These are phyloP conservation scores for Coniochaeta hoffmannii DNA, from an alignment of 2,329 filamentous ascomycete species.

Conservation along the genomic window DNA sequence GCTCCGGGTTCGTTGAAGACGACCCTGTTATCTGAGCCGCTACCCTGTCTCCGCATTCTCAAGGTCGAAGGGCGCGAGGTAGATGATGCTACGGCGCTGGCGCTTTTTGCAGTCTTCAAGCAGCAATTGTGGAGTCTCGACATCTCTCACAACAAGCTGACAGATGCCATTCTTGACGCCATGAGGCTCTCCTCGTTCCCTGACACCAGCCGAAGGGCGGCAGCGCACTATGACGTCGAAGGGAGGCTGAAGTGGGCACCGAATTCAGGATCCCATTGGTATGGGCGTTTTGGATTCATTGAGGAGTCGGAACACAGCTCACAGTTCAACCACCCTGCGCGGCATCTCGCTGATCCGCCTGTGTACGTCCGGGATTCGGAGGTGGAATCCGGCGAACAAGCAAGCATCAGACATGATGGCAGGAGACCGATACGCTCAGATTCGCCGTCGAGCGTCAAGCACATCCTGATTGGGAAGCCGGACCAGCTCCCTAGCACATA, in stretches of 20 bases:
- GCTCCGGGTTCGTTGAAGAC: constrained; percentile 35
- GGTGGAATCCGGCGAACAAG: constrained; percentile 6
- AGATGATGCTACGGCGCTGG: constrained; percentile 27
- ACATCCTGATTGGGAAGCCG: constrained; percentile 16
- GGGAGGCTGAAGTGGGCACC: constrained; percentile 29
- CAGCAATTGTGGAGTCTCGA: constrained; percentile 50
- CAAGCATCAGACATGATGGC: constrained; percentile 26
- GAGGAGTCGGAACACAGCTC: constrained; percentile 39
- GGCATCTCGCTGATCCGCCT: constrained; percentile 42
- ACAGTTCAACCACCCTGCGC: constrained; percentile 35
- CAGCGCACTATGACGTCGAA: constrained; percentile 35
- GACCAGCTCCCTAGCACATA: constrained; percentile 7
- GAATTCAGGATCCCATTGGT: constrained; percentile 21
- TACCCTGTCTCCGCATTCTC: constrained; percentile 43
- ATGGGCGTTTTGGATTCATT: constrained; percentile 36
- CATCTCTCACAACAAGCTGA: constrained; percentile 42
- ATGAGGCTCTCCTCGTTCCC: constrained; percentile 15
- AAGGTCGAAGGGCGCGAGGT: constrained; percentile 41
- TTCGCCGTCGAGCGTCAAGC: constrained; percentile 22
- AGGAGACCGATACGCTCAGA: constrained; percentile 22
- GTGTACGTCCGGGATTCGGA: constrained; percentile 23
- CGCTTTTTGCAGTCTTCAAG: constrained; percentile 25
- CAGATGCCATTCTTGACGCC: constrained; percentile 31
- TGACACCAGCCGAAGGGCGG: constrained; percentile 20
- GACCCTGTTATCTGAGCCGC: constrained; percentile 21